Conservation (phyloP, 1,284 basidiomycete species). For the Jaminaea rosea region DNA sequence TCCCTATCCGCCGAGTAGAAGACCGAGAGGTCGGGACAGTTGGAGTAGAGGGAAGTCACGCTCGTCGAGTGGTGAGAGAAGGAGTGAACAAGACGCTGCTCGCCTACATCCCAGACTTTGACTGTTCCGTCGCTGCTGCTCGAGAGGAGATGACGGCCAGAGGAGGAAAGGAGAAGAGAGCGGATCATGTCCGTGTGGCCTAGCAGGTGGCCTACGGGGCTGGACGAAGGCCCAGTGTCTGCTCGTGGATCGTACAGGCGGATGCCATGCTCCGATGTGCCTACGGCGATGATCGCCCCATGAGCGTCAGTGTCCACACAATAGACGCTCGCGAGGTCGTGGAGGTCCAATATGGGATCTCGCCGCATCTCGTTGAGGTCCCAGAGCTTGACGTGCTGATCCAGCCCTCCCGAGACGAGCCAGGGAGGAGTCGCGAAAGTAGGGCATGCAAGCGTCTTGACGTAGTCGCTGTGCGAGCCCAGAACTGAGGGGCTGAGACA, state of each 20-base stretch:
- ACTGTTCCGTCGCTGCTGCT: slow-evolving; percentile 56
- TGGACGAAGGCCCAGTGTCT: slow-evolving; percentile 11
- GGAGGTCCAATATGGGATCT: slow-evolving; percentile 31
- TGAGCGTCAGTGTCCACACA: slow-evolving; percentile 54
- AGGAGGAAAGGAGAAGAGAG: slow-evolving; percentile 75
- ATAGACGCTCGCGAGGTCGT: slow-evolving; percentile 34
- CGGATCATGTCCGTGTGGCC: slow-evolving; percentile 96
- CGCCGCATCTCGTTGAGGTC: slow-evolving; percentile 36
- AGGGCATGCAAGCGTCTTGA: slow-evolving; percentile 57
- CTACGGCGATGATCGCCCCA: slow-evolving; percentile 73
- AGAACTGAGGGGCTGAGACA: slow-evolving; percentile 61
- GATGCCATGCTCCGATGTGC: slow-evolving; percentile 80
- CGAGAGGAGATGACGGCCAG: slow-evolving; percentile 60
- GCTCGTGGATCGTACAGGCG: slow-evolving; percentile 82
- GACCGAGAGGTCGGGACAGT: slow-evolving; percentile 74
- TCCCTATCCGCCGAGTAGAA: slow-evolving; percentile 95
- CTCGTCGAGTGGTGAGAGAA: slow-evolving; percentile 92
- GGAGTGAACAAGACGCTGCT: slow-evolving; percentile 83
- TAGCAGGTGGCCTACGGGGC: slow-evolving; percentile 29
- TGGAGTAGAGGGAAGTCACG: slow-evolving; percentile 84
- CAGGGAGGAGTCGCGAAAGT: slow-evolving; percentile 18
- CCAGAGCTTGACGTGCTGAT: slow-evolving; percentile 88
- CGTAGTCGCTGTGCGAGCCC: slow-evolving; percentile 86
- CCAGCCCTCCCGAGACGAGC: slow-evolving; percentile 83
- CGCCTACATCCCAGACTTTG: slow-evolving; percentile 85